A percentile compares a stretch with the other conserved stretches of the same genome.
These are phyloP conservation scores for Rossbeevera mucosa DNA, from an alignment of 768 basidiomycete genomes.

Conservation along the genomic window DNA sequence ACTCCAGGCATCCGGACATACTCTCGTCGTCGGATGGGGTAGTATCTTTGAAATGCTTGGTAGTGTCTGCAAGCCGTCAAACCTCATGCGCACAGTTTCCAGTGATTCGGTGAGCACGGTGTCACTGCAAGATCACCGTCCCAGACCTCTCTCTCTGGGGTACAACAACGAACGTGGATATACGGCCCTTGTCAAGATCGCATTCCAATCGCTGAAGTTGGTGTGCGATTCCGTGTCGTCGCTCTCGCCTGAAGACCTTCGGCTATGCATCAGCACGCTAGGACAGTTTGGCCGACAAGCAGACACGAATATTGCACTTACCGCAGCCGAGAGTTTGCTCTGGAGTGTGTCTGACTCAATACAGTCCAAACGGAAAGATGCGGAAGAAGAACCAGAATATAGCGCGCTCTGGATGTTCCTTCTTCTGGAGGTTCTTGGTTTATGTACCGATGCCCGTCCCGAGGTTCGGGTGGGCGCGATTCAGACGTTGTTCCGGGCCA, in stretches of 20 bases:
- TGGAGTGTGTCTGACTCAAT: conserved; percentile 98
- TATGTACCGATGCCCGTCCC: conserved; percentile 76
- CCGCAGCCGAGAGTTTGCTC: conserved; percentile 86
- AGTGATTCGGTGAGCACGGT: conserved; percentile 41
- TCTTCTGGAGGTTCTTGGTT: conserved; percentile 72
- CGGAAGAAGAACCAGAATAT: conserved; percentile 62
- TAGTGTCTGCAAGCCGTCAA: conserved; percentile 70
- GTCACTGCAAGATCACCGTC: conserved; percentile 36
- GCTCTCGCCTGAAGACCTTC: conserved; percentile 75
- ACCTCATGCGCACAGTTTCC: conserved; percentile 34
- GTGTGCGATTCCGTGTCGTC: conserved; percentile 90
- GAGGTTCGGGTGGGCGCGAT: conserved; percentile 94
- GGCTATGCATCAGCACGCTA: conserved; percentile 84
- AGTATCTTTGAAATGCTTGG: conserved; percentile 89
- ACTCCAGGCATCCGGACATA: conserved; percentile 87
- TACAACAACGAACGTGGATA: conserved; percentile 66
- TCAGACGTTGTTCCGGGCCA: conserved; percentile 89
- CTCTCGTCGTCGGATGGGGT: conserved; percentile 89
- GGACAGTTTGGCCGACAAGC: conserved; percentile 89
- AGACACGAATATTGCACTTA: conserved; percentile 94
- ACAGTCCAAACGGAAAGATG: conserved; percentile 71
- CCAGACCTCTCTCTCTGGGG: conserved; percentile 48
- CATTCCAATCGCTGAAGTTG: conserved; percentile 89
- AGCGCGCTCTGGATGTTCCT: conserved; percentile 94
- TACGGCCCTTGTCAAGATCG: conserved; percentile 77